Evolutionary conservation across 257 asterid genomes (phyloP).

Genomic region (Capsicum baccatum): DNA sequence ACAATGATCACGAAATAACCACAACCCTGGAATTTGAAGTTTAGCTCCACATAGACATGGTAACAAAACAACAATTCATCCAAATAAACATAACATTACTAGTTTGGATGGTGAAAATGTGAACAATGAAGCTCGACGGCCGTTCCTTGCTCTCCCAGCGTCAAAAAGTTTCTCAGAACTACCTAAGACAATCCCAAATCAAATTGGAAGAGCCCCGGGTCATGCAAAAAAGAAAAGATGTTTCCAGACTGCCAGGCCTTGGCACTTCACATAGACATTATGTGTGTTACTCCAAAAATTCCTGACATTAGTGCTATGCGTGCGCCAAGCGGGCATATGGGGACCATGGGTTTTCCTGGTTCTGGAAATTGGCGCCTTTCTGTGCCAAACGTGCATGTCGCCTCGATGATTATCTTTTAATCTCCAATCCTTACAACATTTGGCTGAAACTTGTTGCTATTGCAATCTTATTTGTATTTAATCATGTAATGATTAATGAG

Average conservation of each 20-base stretch:
- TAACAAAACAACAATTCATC: neutral
- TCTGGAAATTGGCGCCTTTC: neutral
- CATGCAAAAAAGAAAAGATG: neutral
- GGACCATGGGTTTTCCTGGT: neutral
- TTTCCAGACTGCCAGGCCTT: neutral
- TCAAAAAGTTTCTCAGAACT: constrained; percentile 1
- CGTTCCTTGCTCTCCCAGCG: neutral
- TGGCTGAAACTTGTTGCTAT: neutral
- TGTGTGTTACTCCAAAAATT: neutral
- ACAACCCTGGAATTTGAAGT: neutral
- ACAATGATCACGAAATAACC: constrained; percentile 2
- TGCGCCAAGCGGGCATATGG: neutral
- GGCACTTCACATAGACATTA: neutral
- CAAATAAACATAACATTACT: neutral
- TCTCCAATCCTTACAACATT: neutral
- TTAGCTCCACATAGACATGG: constrained; percentile 9
- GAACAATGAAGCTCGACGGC: neutral
- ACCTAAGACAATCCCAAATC: neutral
- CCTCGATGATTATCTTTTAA: neutral
- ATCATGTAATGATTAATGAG: neutral
- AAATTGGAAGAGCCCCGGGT: neutral
- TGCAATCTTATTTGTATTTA: neutral
- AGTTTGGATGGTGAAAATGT: neutral
- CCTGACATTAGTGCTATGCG: neutral
- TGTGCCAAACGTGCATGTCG: neutral